Conservation (phyloP, 345 rosid species). For the Populus ilicifolia region DNA sequence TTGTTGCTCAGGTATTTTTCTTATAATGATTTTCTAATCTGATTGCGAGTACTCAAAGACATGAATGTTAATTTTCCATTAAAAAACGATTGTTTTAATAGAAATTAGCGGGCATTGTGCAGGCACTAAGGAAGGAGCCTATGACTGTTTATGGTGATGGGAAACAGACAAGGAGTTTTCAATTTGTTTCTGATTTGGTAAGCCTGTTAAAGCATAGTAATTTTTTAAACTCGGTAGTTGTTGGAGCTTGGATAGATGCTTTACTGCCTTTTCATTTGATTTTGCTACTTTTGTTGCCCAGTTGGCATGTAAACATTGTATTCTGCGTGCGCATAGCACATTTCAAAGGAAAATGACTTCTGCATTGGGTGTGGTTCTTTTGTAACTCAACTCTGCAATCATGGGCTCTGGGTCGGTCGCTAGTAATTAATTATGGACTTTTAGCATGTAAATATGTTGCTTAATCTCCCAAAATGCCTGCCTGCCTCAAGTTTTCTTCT, state of each 20-base stretch:
- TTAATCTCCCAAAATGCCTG: neutral
- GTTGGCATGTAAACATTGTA: neutral
- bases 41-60: too few species aligned
- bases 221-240: neutral
- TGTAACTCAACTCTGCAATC: neutral
- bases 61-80: neutral
- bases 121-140: constrained; percentile 97
- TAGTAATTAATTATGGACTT: neutral
- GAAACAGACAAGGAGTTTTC: constrained; percentile 99
- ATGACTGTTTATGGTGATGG: constrained; percentile 98
- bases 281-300: neutral
- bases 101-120: constrained; percentile 15
- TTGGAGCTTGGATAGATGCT: neutral
- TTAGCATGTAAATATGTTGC: neutral
- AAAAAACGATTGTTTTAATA: neutral
- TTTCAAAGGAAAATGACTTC: neutral
- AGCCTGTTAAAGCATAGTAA: neutral
- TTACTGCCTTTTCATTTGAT: neutral
- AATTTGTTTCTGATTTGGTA: constrained; percentile 97
- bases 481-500: neutral
- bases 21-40: neutral
- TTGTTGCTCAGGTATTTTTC: constrained; percentile 91
- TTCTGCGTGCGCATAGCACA: neutral
- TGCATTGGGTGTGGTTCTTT: neutral
- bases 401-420: neutral